phyloP scores from a whole-genome alignment of 352 stramenopile genomes.

The Phytophthora aleatoria region DNA sequence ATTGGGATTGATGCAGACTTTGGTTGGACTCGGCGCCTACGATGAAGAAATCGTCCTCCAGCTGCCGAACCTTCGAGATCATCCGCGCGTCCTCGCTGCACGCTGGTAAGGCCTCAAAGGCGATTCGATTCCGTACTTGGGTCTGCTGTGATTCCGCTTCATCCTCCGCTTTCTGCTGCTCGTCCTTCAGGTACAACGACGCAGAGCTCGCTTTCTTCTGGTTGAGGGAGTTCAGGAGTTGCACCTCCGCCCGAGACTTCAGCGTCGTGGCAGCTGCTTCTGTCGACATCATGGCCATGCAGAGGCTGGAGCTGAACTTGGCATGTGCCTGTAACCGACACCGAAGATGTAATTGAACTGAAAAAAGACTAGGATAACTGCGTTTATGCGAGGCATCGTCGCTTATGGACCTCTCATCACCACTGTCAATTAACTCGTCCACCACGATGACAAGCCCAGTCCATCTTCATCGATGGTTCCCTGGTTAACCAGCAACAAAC shows the following conservation, averaged over 20 bases:
- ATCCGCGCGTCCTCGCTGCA: conserved; percentile 47
- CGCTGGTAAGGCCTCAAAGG: conserved; percentile 15
- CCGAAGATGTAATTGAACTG: conserved; percentile 5
- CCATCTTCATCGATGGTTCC: conserved; percentile 90
- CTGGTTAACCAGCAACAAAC: conserved; percentile 27
- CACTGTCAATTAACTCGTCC: conserved; percentile 42
- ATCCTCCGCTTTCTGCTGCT: conserved; percentile 42
- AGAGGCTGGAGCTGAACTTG: not conserved
- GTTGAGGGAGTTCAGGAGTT: conserved; percentile 52
- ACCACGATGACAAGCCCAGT: conserved; percentile 84
- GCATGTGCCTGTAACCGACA: conserved; percentile 28
- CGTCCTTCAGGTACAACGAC: conserved; percentile 46
- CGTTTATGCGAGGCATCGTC: conserved; percentile 12
- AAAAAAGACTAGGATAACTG: conserved; percentile 5
- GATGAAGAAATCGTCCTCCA: conserved; percentile 49
- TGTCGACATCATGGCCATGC: conserved; percentile 9
- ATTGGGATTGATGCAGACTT: not conserved
- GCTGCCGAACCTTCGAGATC: conserved; percentile 56
- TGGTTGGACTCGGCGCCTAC: conserved; percentile 19
- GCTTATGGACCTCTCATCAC: conserved; percentile 16
- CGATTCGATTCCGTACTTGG: conserved; percentile 17
- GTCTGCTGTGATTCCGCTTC: conserved; percentile 21
- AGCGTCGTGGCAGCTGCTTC: conserved; percentile 35
- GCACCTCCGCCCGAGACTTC: conserved; percentile 58
- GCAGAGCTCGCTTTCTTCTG: conserved; percentile 51